Evolutionary conservation across 2,329 filamentous ascomycete genomes (phyloP).

Genomic region (Penicillium sp.): DNA sequence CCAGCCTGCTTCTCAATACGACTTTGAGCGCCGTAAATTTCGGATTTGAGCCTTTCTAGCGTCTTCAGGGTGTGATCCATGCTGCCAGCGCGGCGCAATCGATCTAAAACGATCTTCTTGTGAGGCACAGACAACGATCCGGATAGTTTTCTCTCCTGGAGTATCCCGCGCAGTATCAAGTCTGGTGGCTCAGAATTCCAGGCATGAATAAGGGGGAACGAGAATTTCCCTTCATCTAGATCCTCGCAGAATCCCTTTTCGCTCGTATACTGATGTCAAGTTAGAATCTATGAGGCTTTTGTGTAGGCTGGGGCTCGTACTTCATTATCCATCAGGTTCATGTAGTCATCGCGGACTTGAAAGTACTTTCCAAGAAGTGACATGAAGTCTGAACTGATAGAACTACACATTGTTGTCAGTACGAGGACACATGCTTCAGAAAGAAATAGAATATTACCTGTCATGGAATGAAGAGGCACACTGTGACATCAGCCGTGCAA

Average conservation of each 20-base stretch:
- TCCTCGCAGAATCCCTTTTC: constrained; percentile 46
- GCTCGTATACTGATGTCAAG: constrained; percentile 29
- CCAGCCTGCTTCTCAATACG: neutral
- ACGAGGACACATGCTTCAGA: neutral
- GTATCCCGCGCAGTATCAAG: constrained; percentile 1
- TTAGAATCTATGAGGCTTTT: neutral
- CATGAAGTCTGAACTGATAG: constrained; percentile 27
- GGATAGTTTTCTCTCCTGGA: neutral
- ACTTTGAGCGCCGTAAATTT: neutral
- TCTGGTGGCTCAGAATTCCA: constrained; percentile 1
- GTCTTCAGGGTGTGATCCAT: neutral
- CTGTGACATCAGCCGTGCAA: constrained; percentile 37
- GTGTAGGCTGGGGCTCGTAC: constrained; percentile 4
- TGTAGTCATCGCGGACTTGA: constrained; percentile 31
- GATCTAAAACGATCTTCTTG: neutral
- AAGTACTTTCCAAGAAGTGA: constrained; percentile 25
- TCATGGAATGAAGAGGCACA: constrained; percentile 19
- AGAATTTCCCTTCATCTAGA: constrained; percentile 45
- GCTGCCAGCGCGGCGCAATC: neutral
- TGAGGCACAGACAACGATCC: neutral
- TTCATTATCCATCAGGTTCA: constrained; percentile 23
- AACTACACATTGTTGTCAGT: neutral
- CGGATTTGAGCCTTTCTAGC: neutral
- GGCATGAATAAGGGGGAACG: constrained; percentile 28
- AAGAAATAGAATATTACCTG: neutral